Percentiles rank a stretch among this genome's conserved stretches.
phyloP scores from a whole-genome alignment of 2,329 filamentous ascomycete genomes.

The Torrubiella hemipterigena region DNA sequence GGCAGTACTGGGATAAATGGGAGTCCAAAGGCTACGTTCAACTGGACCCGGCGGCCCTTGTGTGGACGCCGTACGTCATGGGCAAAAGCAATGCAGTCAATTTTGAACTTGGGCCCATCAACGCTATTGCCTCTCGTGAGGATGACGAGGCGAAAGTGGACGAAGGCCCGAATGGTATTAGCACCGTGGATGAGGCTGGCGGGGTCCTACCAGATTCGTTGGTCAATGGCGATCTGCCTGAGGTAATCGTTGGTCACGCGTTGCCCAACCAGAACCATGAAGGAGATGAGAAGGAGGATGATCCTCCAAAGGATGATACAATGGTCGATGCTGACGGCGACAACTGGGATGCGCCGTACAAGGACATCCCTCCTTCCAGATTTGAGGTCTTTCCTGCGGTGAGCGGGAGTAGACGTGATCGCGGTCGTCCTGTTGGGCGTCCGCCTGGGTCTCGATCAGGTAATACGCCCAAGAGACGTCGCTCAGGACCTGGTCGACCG shows the following conservation, averaged over 20 bases:
- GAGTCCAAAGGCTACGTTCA: slow-evolving; percentile 80
- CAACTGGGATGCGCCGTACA: slow-evolving; percentile 36
- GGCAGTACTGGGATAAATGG: slow-evolving; percentile 79
- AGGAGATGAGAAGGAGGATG: slow-evolving; percentile 20
- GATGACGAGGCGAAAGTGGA: slow-evolving; percentile 44
- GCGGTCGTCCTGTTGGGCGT: slow-evolving; percentile 30
- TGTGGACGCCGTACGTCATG: slow-evolving; percentile 98
- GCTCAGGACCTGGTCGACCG: slow-evolving; percentile 23
- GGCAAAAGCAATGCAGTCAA: slow-evolving; percentile 71
- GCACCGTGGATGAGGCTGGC: slow-evolving; percentile 14
- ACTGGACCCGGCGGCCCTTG: slow-evolving; percentile 66
- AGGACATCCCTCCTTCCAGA: slow-evolving; percentile 52
- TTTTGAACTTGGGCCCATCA: slow-evolving; percentile 74
- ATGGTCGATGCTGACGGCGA: slow-evolving; percentile 16
- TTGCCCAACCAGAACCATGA: slow-evolving; percentile 15
- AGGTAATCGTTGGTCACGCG: slow-evolving; percentile 16
- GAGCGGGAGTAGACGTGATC: slow-evolving; percentile 32
- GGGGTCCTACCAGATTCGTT: slow-evolving; percentile 19
- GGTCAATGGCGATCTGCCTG: slow-evolving; percentile 13
- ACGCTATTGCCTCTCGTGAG: slow-evolving; percentile 77
- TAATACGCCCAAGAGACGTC: slow-evolving; percentile 15
- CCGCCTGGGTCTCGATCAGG: slow-evolving; percentile 20
- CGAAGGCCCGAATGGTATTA: slow-evolving; percentile 15
- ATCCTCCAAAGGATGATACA: slow-evolving; percentile 12
- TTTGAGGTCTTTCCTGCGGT: slow-evolving; percentile 71